Conservation (phyloP, 805 yeast species). For the Schwanniomyces polymorphus region DNA sequence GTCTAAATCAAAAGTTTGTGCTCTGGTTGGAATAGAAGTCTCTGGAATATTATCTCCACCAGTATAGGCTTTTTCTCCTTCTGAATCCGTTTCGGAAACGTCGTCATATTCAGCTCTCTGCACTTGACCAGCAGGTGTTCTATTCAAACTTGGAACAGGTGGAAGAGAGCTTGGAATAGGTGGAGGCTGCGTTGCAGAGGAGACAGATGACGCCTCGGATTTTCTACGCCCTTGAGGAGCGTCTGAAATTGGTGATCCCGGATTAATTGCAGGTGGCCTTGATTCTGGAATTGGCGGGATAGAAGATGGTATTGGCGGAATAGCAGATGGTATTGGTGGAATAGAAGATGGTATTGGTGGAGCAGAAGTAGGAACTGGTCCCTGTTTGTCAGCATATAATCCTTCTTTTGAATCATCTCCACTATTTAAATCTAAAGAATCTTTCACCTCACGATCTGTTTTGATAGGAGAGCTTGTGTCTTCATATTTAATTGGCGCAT, state of each 20-base stretch:
- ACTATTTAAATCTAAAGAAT: constrained; percentile 5
- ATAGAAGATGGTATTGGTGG: constrained; percentile 12
- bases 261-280: constrained; percentile 3
- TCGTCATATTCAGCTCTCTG: not conserved
- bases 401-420: not conserved
- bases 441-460: constrained; percentile 9
- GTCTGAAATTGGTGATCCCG: constrained; percentile 6
- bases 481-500: not conserved
- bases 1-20: not conserved
- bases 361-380: constrained; percentile 4
- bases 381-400: not conserved
- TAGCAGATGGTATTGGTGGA: constrained; percentile 9
- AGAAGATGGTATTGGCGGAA: constrained; percentile 17
- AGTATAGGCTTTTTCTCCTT: not conserved
- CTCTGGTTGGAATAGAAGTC: not conserved
- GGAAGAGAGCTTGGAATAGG: constrained; percentile 4
- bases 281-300: constrained; percentile 14
- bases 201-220: not conserved
- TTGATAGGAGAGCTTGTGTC: constrained; percentile 10
- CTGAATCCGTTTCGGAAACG: not conserved
- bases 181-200: constrained; percentile 7
- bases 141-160: not conserved
- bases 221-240: not conserved
- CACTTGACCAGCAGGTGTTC: not conserved
- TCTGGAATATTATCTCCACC: not conserved